Conservation (phyloP, 352 stramenopile genomes). For the Aphanomyces astaci region DNA sequence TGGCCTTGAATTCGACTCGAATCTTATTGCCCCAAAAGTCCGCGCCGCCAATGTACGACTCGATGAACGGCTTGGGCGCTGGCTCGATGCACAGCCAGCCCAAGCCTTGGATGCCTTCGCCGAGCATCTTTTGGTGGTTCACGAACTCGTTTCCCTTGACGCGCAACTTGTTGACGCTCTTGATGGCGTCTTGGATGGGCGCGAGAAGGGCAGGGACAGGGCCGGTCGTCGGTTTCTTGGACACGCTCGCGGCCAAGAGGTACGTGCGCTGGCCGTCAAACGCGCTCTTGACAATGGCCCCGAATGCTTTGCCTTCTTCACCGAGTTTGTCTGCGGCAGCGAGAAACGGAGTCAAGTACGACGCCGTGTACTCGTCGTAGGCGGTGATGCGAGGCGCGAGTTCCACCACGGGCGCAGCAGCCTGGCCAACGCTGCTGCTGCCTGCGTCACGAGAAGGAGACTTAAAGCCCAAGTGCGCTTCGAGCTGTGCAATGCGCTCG, state of each 20-base stretch:
- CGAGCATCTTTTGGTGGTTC: constrained; percentile 85
- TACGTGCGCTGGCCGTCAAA: constrained; percentile 88
- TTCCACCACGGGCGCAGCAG: constrained; percentile 28
- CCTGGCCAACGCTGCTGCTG: constrained; percentile 7
- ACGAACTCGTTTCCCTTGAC: constrained; percentile 77
- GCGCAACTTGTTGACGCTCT: constrained; percentile 69
- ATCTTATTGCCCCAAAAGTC: constrained; percentile 99
- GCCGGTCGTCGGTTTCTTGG: constrained; percentile 83
- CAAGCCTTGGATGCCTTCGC: constrained; percentile 76
- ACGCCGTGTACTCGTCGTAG: constrained; percentile 86
- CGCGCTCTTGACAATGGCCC: constrained; percentile 73
- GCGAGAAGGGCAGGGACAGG: constrained; percentile 64
- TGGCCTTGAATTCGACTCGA: constrained; percentile 93
- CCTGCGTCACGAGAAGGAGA: not conserved
- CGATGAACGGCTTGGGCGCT: constrained; percentile 90
- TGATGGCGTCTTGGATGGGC: constrained; percentile 63
- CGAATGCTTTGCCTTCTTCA: constrained; percentile 72
- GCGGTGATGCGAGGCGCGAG: constrained; percentile 67
- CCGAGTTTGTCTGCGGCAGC: constrained; percentile 66
- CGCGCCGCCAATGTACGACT: constrained; percentile 90
- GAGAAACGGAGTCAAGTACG: constrained; percentile 79
- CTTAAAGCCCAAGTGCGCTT: constrained; percentile 63
- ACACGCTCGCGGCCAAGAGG: constrained; percentile 87
- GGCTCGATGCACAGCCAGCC: constrained; percentile 76
- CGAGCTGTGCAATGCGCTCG: constrained; percentile 67